A percentile compares a stretch with the other conserved stretches of the same genome.
These are phyloP conservation scores for Pseudogymnoascus destructans DNA, from an alignment of 2,329 filamentous ascomycete genomes.

Conservation along the genomic window DNA sequence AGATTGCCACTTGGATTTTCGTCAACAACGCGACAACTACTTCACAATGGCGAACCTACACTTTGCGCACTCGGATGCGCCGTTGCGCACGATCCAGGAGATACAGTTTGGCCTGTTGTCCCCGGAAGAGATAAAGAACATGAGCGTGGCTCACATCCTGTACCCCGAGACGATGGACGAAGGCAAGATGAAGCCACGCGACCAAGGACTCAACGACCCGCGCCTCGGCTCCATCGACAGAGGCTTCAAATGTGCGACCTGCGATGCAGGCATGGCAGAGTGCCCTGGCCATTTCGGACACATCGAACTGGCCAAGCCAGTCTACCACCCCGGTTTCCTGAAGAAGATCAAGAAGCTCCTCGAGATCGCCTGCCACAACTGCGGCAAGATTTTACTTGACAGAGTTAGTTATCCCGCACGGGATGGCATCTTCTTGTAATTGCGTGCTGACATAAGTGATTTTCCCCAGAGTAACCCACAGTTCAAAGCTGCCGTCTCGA, in stretches of 20 bases:
- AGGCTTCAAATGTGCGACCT: slow-evolving; percentile 90
- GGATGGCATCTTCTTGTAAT: slow-evolving; percentile 38
- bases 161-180: slow-evolving; percentile 99
- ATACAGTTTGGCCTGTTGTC: slow-evolving; percentile 98
- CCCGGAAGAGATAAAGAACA: slow-evolving; percentile 96
- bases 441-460: slow-evolving; percentile 44
- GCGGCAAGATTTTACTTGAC: slow-evolving; percentile 93
- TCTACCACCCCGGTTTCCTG: slow-evolving; percentile 91
- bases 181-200: slow-evolving; percentile 76
- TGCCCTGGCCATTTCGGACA: slow-evolving; percentile 98
- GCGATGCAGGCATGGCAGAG: slow-evolving; percentile 86
- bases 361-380: slow-evolving; percentile 98
- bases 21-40: slow-evolving; percentile 3
- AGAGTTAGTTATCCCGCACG: slow-evolving; percentile 72
- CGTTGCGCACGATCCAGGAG: slow-evolving; percentile 94
- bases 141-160: slow-evolving; percentile 92
- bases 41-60: slow-evolving; percentile 78
- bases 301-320: slow-evolving; percentile 91
- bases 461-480: slow-evolving; percentile 63
- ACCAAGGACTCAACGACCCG: slow-evolving; percentile 87
- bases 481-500: slow-evolving; percentile 67
- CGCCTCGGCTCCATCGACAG: slow-evolving; percentile 93
- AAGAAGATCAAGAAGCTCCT: slow-evolving; percentile 99
- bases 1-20: slow-evolving; percentile 6
- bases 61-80: slow-evolving; percentile 85